phyloP scores from a whole-genome alignment of 2,329 filamentous ascomycete species.

The Davidsoniella eucalypti region DNA sequence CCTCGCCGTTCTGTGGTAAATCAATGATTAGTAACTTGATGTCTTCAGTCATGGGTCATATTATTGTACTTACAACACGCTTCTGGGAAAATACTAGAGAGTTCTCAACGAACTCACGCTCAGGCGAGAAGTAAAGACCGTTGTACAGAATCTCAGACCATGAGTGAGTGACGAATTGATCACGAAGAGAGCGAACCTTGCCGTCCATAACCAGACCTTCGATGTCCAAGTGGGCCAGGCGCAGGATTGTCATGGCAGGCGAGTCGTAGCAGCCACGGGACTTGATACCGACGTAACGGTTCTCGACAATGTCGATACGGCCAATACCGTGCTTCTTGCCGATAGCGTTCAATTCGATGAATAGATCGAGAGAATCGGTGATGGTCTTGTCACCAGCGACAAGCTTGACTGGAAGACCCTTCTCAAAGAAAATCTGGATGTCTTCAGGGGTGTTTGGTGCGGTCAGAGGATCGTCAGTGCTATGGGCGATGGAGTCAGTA shows the following conservation, averaged over 20 bases:
- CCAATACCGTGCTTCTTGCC: slow-evolving; percentile 49
- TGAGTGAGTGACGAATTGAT: slow-evolving; percentile 32
- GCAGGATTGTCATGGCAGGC: slow-evolving; percentile 17
- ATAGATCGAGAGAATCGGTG: slow-evolving; percentile 49
- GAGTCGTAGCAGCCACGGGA: slow-evolving; percentile 31
- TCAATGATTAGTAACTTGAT: neutral
- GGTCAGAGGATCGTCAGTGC: slow-evolving; percentile 38
- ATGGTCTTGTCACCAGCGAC: slow-evolving; percentile 37
- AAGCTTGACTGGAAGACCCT: slow-evolving; percentile 51
- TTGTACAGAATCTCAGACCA: slow-evolving; percentile 31
- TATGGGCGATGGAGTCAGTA: slow-evolving; percentile 13
- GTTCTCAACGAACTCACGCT: slow-evolving; percentile 40
- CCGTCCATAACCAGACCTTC: slow-evolving; percentile 41
- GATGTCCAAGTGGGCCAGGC: slow-evolving; percentile 26
- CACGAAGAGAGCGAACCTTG: slow-evolving; percentile 35
- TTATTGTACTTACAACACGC: slow-evolving; percentile 21
- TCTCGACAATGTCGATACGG: slow-evolving; percentile 42
- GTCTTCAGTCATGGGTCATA: neutral
- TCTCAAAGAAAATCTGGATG: slow-evolving; percentile 48
- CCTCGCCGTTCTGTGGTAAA: slow-evolving; percentile 19
- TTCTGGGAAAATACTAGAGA: slow-evolving; percentile 43
- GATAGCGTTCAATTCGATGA: slow-evolving; percentile 47
- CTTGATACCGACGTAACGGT: slow-evolving; percentile 22
- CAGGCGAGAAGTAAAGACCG: slow-evolving; percentile 37
- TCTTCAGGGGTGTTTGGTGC: slow-evolving; percentile 48